phyloP scores from a whole-genome alignment of 2,329 filamentous ascomycete genomes.

The Colletotrichum truncatum region DNA sequence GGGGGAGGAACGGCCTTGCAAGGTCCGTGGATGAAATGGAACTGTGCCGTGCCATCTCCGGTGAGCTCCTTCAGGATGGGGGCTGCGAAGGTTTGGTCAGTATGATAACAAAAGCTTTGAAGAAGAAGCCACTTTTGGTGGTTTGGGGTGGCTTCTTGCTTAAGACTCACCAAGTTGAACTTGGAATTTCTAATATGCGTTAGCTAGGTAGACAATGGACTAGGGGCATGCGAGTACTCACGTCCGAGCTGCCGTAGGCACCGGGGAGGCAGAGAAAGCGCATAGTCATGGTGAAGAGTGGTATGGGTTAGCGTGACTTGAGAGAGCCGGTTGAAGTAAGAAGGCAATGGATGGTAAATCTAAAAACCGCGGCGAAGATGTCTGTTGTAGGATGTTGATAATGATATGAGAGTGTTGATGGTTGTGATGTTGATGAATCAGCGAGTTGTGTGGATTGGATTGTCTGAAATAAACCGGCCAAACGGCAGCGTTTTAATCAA shows the following conservation, averaged over 20 bases:
- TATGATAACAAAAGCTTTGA: background rate
- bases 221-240: slow-evolving; percentile 41
- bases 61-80: slow-evolving; percentile 58
- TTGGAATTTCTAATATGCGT: slow-evolving; percentile 58
- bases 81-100: slow-evolving; percentile 45
- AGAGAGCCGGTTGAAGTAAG: background rate
- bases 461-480: slow-evolving; percentile 10
- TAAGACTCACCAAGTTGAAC: slow-evolving; percentile 56
- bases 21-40: slow-evolving; percentile 62
- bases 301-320: slow-evolving; percentile 2
- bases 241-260: slow-evolving; percentile 65
- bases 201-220: slow-evolving; percentile 19
- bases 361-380: background rate
- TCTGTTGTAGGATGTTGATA: too few relatives aligned
- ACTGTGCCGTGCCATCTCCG: slow-evolving; percentile 55
- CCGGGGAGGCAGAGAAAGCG: slow-evolving; percentile 66
- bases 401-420: too few relatives aligned
- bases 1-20: slow-evolving; percentile 58
- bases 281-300: slow-evolving; percentile 47
- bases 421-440: slow-evolving; percentile 13
- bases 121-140: slow-evolving; percentile 9
- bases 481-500: slow-evolving; percentile 27
- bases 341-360: background rate
- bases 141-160: background rate
- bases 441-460: slow-evolving; percentile 14